Evolutionary conservation across 106 monocot genomes (phyloP).

Genomic region (Narthecium ossifragum): DNA sequence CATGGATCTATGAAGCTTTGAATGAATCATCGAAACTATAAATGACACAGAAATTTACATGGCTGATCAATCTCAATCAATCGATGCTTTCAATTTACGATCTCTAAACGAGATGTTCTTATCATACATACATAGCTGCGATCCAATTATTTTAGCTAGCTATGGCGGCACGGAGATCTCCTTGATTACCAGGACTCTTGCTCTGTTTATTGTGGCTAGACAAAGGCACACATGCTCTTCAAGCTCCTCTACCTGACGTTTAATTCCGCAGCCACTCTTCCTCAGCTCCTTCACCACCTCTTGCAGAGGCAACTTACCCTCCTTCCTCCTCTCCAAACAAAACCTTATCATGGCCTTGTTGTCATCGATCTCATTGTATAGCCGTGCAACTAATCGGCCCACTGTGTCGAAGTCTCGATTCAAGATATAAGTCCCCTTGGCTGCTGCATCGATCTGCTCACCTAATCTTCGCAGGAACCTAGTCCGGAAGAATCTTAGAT

Average conservation of each 20-base stretch:
- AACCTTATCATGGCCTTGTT: slow-evolving; percentile 14
- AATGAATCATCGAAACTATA: neutral
- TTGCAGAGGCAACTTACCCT: slow-evolving; percentile 16
- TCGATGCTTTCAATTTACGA: neutral
- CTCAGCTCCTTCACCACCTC: slow-evolving; percentile 32
- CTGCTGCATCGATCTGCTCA: slow-evolving; percentile 21
- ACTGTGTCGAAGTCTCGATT: slow-evolving; percentile 32
- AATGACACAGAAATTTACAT: neutral
- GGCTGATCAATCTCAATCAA: neutral
- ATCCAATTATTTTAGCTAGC: neutral
- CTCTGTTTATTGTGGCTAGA: slow-evolving; percentile 27
- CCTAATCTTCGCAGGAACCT: slow-evolving; percentile 7
- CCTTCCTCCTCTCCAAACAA: slow-evolving; percentile 20
- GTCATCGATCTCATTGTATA: slow-evolving; percentile 23
- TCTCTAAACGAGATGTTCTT: neutral
- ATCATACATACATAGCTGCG: neutral
- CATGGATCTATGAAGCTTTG: neutral
- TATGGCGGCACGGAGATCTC: slow-evolving; percentile 11
- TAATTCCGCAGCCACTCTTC: slow-evolving; percentile 10
- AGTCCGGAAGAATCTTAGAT: neutral
- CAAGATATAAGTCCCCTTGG: slow-evolving; percentile 32
- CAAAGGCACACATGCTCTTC: slow-evolving; percentile 42
- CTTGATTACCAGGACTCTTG: slow-evolving; percentile 22
- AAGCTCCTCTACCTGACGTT: slow-evolving; percentile 33
- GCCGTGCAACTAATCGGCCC: slow-evolving; percentile 20